Conservation (phyloP, 495 filamentous ascomycete genomes). For the Tuber calosporum region DNA sequence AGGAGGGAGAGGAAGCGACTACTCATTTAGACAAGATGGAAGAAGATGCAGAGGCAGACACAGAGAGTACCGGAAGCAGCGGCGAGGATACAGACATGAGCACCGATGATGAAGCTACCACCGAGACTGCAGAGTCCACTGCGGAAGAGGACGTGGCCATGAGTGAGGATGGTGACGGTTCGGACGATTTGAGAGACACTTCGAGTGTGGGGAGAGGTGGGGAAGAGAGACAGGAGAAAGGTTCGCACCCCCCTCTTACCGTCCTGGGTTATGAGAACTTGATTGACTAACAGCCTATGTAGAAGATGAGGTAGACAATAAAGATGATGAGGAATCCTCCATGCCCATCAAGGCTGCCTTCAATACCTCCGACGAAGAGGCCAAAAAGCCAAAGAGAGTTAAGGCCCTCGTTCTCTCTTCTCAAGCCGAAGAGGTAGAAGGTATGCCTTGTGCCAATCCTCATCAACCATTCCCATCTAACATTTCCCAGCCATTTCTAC, state of each 20-base stretch:
- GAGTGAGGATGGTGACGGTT: slow-evolving; percentile 27
- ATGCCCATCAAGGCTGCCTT: background rate
- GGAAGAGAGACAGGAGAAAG: slow-evolving; percentile 13
- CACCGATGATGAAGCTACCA: slow-evolving; percentile 24
- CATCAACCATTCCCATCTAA: slow-evolving; percentile 1
- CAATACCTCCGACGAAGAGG: background rate
- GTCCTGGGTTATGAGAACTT: background rate
- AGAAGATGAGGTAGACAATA: background rate
- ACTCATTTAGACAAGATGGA: slow-evolving; percentile 30
- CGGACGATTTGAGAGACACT: slow-evolving; percentile 6
- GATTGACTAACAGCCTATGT: background rate
- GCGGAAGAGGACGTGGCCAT: slow-evolving; percentile 33
- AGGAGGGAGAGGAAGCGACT: slow-evolving; percentile 17
- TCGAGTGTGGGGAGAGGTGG: slow-evolving; percentile 14
- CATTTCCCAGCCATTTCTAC: background rate
- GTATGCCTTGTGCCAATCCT: background rate
- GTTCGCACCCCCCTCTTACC: background rate
- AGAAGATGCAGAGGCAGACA: slow-evolving; percentile 28
- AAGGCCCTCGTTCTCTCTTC: background rate
- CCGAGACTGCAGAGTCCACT: slow-evolving; percentile 7
- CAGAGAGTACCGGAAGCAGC: slow-evolving; percentile 11
- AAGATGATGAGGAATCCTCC: background rate
- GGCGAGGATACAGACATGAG: slow-evolving; percentile 34
- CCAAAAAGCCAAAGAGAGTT: background rate
- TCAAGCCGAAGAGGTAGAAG: background rate